A percentile compares a stretch with the other conserved stretches of the same genome.
Evolutionary conservation across 2,329 filamentous ascomycete species (phyloP).

Genomic region (Onygenales sp.): DNA sequence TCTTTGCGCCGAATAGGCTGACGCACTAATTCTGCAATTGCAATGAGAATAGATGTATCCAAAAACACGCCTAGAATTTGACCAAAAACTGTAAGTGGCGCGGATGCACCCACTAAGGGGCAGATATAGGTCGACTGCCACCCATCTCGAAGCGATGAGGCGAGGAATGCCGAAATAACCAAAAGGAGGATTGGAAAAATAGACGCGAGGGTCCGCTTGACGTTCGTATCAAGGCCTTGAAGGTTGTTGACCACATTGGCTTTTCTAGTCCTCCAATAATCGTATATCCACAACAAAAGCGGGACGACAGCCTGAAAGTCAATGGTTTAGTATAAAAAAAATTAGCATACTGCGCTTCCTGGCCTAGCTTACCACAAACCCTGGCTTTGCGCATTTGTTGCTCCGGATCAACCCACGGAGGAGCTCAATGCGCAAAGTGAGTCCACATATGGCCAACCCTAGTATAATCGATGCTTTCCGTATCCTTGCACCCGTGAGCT

Average conservation of each 20-base stretch:
- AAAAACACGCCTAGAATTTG: conserved; percentile 29
- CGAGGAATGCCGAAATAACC: conserved; percentile 28
- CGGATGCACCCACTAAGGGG: conserved; percentile 27
- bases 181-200: conserved; percentile 30
- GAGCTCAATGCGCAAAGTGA: conserved; percentile 28
- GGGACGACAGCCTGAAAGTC: conserved; percentile 28
- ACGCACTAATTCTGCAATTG: conserved; percentile 13
- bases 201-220: conserved; percentile 20
- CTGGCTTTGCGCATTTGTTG: conserved; percentile 33
- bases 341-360: neutral
- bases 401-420: conserved; percentile 32
- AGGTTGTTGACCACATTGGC: conserved; percentile 13
- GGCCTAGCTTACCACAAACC: conserved; percentile 22
- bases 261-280: conserved; percentile 27
- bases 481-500: conserved; percentile 6
- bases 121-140: conserved; percentile 42
- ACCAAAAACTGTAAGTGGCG: conserved; percentile 25
- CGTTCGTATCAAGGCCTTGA: conserved; percentile 4
- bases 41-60: conserved; percentile 34
- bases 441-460: conserved; percentile 13
- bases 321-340: neutral
- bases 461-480: conserved; percentile 17
- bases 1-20: conserved; percentile 1
- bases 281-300: conserved; percentile 32
- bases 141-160: conserved; percentile 24